Evolutionary conservation across 192 early-diverging fungal genomes (phyloP).

Genomic region (Haplosporangium gracile): DNA sequence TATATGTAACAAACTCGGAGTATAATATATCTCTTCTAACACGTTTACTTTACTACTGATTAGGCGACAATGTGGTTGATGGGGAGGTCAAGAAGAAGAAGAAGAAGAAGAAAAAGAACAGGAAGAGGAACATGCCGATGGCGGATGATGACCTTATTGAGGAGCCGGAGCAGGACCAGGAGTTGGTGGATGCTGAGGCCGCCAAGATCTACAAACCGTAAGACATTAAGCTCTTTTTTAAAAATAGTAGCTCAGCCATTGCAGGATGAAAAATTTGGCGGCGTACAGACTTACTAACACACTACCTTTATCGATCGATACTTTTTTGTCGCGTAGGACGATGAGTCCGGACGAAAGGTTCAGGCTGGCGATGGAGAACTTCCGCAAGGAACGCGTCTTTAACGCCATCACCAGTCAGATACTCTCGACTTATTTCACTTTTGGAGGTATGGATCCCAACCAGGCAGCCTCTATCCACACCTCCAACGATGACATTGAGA

Average conservation of each 20-base stretch:
- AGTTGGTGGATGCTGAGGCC: not conserved
- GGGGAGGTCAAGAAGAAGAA: conserved; percentile 20
- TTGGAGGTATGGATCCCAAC: conserved; percentile 40
- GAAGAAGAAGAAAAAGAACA: conserved; percentile 34
- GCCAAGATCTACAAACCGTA: conserved; percentile 22
- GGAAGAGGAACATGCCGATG: conserved; percentile 1
- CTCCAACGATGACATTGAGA: not conserved
- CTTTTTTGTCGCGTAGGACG: not conserved
- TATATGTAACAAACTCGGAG: not conserved
- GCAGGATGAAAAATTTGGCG: not conserved
- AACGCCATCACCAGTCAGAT: conserved; percentile 17
- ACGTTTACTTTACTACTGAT: not conserved
- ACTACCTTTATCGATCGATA: not conserved
- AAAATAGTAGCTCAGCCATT: no score
- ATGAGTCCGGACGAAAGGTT: conserved; percentile 22
- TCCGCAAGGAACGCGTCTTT: conserved; percentile 37
- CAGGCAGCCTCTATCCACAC: not conserved
- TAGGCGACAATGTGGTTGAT: not conserved
- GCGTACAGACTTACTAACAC: no score
- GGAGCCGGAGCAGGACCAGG: not conserved
- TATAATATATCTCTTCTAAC: no score
- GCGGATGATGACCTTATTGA: conserved; percentile 28
- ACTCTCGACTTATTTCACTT: conserved; percentile 33
- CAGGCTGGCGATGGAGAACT: conserved; percentile 44
- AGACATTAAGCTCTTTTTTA: not conserved